A percentile compares a stretch with the other conserved stretches of the same genome.
These are phyloP conservation scores for Colletotrichum lentis DNA, from an alignment of 2,329 filamentous ascomycete species.

Conservation along the genomic window DNA sequence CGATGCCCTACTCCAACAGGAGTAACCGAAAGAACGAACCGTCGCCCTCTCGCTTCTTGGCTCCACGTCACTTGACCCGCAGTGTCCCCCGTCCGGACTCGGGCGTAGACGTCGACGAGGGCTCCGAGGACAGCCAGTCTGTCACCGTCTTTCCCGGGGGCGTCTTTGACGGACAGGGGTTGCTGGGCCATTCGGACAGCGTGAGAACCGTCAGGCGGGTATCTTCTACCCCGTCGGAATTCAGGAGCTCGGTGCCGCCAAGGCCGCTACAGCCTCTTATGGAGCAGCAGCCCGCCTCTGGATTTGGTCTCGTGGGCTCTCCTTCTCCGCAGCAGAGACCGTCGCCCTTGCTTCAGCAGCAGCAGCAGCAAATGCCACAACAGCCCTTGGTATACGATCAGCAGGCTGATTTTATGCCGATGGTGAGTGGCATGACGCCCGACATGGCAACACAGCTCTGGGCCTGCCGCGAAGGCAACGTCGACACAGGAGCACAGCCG, in stretches of 20 bases:
- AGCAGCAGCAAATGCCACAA: slow-evolving; percentile 13
- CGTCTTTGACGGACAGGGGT: slow-evolving; percentile 14
- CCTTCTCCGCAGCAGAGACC: slow-evolving; percentile 1
- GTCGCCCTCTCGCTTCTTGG: slow-evolving; percentile 24
- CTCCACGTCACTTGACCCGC: slow-evolving; percentile 41
- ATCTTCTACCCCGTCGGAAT: slow-evolving; percentile 34
- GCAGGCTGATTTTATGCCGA: slow-evolving; percentile 5
- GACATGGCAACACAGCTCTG: slow-evolving; percentile 31
- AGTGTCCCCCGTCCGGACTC: slow-evolving; percentile 49
- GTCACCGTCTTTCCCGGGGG: slow-evolving; percentile 26
- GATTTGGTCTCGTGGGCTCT: neutral
- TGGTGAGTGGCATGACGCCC: slow-evolving; percentile 20
- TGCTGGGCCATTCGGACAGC: slow-evolving; percentile 45
- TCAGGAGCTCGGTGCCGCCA: slow-evolving; percentile 17
- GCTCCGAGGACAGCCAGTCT: slow-evolving; percentile 45
- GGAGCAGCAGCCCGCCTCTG: slow-evolving; percentile 27
- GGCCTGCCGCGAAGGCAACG: slow-evolving; percentile 11
- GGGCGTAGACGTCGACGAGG: slow-evolving; percentile 51
- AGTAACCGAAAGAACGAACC: slow-evolving; percentile 53
- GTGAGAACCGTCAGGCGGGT: slow-evolving; percentile 43
- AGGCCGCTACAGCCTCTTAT: slow-evolving; percentile 34
- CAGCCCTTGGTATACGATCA: slow-evolving; percentile 12
- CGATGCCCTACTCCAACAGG: slow-evolving; percentile 51
- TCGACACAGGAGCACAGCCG: slow-evolving; percentile 6
- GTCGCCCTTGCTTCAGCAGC: slow-evolving; percentile 16